These are phyloP conservation scores for Stentor roeselii DNA, from an alignment of 73 alveolate species.

Conservation along the genomic window DNA sequence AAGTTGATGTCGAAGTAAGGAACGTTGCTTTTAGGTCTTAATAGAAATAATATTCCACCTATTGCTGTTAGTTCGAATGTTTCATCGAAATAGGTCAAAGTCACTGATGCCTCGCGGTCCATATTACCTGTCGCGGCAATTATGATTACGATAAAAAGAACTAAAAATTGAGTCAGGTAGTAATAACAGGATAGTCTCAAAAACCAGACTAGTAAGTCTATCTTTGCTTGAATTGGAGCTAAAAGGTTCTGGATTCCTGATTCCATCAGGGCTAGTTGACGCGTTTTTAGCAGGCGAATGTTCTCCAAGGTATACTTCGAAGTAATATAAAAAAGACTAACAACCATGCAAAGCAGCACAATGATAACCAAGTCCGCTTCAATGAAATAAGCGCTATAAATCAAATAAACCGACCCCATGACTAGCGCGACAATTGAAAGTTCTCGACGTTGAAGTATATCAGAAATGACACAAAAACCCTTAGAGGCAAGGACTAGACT, in stretches of 20 bases:
- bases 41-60: neutral
- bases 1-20: neutral
- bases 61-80: neutral
- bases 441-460: neutral
- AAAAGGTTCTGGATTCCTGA: neutral
- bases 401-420: neutral
- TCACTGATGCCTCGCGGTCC: neutral
- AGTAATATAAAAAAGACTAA: neutral
- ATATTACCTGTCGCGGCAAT: neutral
- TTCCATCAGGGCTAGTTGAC: neutral
- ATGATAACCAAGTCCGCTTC: neutral
- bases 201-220: no score
- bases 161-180: neutral
- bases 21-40: neutral
- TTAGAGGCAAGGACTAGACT: neutral
- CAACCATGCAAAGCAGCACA: neutral
- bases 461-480: neutral
- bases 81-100: neutral
- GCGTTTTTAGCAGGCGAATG: neutral
- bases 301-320: neutral
- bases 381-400: slow-evolving; percentile 7
- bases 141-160: neutral
- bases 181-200: neutral
- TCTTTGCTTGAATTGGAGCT: neutral
- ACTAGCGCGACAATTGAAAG: neutral